Conservation (phyloP, 768 basidiomycete genomes). For the Cytidiella melzeri region DNA sequence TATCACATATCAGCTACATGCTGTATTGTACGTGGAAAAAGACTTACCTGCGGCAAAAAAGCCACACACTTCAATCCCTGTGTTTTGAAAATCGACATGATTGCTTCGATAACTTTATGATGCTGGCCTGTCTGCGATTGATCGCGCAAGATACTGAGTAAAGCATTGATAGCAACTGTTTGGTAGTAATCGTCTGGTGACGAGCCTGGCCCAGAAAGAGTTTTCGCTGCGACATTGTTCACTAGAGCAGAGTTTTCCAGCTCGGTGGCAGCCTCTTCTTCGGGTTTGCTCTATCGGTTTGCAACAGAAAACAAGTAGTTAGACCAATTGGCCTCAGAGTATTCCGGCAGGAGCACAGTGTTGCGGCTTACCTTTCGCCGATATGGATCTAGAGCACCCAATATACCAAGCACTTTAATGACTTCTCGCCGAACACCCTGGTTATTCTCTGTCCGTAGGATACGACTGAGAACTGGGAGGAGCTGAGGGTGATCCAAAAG, state of each 20-base stretch:
- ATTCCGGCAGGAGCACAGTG: too few relatives aligned
- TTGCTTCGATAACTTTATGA: constrained; percentile 91
- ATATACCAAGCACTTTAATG: constrained; percentile 90
- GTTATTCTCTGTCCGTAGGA: constrained; percentile 76
- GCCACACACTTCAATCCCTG: constrained; percentile 95
- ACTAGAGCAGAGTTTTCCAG: constrained; percentile 27
- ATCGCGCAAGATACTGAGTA: constrained; percentile 85
- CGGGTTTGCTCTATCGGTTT: constrained; percentile 51
- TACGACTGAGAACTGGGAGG: constrained; percentile 75
- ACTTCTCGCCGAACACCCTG: constrained; percentile 77
- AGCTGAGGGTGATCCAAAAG: constrained; percentile 89
- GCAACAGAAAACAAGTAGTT: too few relatives aligned
- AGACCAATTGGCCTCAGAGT: not conserved
- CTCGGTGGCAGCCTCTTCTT: constrained; percentile 57
- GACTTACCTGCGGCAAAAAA: constrained; percentile 81
- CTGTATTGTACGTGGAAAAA: not conserved
- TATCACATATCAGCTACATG: not conserved
- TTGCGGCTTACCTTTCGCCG: constrained; percentile 69
- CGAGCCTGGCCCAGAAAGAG: constrained; percentile 51
- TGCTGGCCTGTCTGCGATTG: constrained; percentile 81
- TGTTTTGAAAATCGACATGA: constrained; percentile 99
- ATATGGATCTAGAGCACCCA: constrained; percentile 96
- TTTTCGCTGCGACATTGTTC: constrained; percentile 57
- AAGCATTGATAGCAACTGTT: constrained; percentile 85
- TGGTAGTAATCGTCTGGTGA: constrained; percentile 96